Conservation (phyloP, 139 green algal genomes). For the Dunaliella primolecta region DNA sequence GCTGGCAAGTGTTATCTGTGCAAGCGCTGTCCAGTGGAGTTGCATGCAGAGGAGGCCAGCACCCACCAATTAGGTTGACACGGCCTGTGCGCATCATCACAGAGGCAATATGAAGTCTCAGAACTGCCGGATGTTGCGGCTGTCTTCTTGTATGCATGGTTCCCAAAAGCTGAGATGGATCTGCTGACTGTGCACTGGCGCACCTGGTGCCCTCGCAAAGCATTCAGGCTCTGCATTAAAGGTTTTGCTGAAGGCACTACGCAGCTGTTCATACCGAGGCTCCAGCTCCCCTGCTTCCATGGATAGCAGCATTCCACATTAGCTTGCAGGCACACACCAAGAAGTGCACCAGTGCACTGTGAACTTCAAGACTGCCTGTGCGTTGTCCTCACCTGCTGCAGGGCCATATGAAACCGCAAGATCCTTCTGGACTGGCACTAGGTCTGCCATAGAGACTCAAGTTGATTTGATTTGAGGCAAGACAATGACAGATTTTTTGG, state of each 20-base stretch:
- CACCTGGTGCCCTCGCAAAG: constrained; percentile 65
- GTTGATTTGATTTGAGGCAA: too few species aligned
- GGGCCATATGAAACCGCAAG: not conserved
- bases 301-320: not conserved
- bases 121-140: too few species aligned
- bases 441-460: too few species aligned
- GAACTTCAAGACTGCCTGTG: not conserved
- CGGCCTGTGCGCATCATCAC: too few species aligned
- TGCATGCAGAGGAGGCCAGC: too few species aligned
- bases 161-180: too few species aligned
- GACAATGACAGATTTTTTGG: too few species aligned
- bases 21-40: too few species aligned
- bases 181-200: too few species aligned
- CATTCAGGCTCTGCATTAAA: constrained; percentile 55
- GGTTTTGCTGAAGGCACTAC: constrained; percentile 45
- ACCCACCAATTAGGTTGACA: constrained; percentile 96
- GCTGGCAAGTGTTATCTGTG: too few species aligned
- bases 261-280: constrained; percentile 36
- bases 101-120: too few species aligned
- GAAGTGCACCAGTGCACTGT: not conserved
- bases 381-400: not conserved
- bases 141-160: too few species aligned
- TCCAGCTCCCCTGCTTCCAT: not conserved
- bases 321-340: not conserved
- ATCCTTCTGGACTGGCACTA: not conserved